Evolutionary conservation across 345 rosid species (phyloP).

Genomic region (Acer campestre): DNA sequence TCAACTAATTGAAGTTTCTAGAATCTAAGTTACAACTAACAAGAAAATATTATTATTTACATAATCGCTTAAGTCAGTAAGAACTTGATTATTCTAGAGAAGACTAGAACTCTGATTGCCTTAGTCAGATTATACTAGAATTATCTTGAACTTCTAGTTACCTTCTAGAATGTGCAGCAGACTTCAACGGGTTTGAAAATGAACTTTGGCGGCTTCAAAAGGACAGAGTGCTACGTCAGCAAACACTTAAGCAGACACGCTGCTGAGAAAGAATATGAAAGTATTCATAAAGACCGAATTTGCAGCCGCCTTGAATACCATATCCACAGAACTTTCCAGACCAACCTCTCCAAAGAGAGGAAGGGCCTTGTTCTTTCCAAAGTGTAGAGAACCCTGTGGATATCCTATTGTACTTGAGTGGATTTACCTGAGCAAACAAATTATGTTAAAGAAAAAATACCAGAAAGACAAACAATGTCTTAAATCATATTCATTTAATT

Average conservation of each 20-base stretch:
- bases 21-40: too few relatives aligned
- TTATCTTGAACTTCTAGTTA: too few relatives aligned
- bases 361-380: conserved; percentile 70
- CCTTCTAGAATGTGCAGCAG: too few relatives aligned
- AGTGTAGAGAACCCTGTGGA: conserved; percentile 53
- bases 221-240: conserved; percentile 70
- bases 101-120: too few relatives aligned
- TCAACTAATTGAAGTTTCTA: too few relatives aligned
- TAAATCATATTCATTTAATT: background rate
- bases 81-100: too few relatives aligned
- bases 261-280: conserved; percentile 54
- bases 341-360: conserved; percentile 76
- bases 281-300: conserved; percentile 68
- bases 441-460: background rate
- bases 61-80: too few relatives aligned
- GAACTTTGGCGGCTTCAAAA: conserved; percentile 70
- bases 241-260: conserved; percentile 71
- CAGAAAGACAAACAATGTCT: background rate
- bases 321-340: conserved; percentile 63
- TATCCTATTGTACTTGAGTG: conserved; percentile 56
- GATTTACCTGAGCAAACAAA: conserved; percentile 48
- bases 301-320: conserved; percentile 73
- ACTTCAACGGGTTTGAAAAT: too few relatives aligned
- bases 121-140: too few relatives aligned
- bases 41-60: too few relatives aligned